A percentile compares a stretch with the other conserved stretches of the same genome.
These are phyloP conservation scores for Pseudogymnoascus sp. DNA, from an alignment of 2,329 filamentous ascomycete genomes.

Conservation along the genomic window DNA sequence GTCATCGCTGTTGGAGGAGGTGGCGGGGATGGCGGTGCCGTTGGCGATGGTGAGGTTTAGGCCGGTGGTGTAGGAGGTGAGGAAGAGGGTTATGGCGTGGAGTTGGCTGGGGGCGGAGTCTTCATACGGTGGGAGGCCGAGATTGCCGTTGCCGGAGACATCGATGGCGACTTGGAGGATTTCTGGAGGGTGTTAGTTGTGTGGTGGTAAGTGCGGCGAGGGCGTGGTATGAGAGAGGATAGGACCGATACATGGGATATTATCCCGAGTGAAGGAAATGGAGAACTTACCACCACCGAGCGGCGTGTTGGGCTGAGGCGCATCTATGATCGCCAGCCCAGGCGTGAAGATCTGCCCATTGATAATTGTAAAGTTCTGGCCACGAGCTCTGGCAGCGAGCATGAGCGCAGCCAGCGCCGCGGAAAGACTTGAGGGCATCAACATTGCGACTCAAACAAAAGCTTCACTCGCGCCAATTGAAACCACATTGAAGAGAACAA, in stretches of 20 bases:
- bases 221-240: not conserved
- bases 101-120: conserved; percentile 48
- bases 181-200: conserved; percentile 24
- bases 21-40: conserved; percentile 38
- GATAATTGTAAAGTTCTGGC: conserved; percentile 43
- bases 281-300: conserved; percentile 49
- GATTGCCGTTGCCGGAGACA: conserved; percentile 55
- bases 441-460: not conserved
- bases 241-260: not conserved
- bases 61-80: conserved; percentile 54
- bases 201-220: conserved; percentile 11
- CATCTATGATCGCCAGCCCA: conserved; percentile 57
- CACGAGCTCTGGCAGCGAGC: not conserved
- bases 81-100: conserved; percentile 58
- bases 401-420: not conserved
- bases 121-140: conserved; percentile 50
- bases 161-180: conserved; percentile 58
- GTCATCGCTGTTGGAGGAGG: conserved; percentile 43
- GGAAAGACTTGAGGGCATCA: not conserved
- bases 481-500: not conserved
- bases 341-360: conserved; percentile 64
- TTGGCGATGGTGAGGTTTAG: conserved; percentile 64
- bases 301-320: conserved; percentile 57
- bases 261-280: not conserved
- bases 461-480: not conserved